These are phyloP conservation scores for Penicillium atrosanguineum DNA, from an alignment of 495 filamentous ascomycete species.

Conservation along the genomic window DNA sequence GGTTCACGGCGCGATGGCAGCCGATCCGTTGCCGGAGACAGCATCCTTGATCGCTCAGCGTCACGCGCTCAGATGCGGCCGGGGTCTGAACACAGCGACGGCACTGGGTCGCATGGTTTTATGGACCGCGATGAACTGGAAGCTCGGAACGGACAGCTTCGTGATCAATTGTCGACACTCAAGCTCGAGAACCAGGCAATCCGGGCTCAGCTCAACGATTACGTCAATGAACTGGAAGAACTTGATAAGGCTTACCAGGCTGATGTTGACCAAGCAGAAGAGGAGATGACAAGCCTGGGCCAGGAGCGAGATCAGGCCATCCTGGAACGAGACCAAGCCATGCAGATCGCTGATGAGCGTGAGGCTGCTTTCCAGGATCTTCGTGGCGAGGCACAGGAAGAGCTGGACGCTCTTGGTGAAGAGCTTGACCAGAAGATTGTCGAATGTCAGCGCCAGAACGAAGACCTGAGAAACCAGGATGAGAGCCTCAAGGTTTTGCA, in stretches of 20 bases:
- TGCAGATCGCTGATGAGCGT: conserved; percentile 73
- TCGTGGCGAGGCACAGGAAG: conserved; percentile 74
- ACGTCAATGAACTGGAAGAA: conserved; percentile 62
- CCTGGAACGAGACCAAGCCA: conserved; percentile 80
- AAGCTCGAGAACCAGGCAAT: conserved; percentile 83
- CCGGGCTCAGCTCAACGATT: conserved; percentile 68
- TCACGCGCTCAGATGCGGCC: conserved; percentile 77
- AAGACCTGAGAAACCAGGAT: conserved; percentile 48
- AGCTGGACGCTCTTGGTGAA: conserved; percentile 78
- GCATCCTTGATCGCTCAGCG: conserved; percentile 87
- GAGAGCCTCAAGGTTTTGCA: conserved; percentile 85
- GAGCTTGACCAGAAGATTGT: conserved; percentile 69
- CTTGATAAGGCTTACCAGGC: conserved; percentile 66
- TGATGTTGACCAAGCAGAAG: conserved; percentile 70
- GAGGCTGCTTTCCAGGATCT: conserved; percentile 78
- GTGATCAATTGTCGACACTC: conserved; percentile 80
- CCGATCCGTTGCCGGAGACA: conserved; percentile 75
- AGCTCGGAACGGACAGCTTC: conserved; percentile 73
- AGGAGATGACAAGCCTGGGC: conserved; percentile 79
- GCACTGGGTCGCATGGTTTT: conserved; percentile 74
- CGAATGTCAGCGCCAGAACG: conserved; percentile 70
- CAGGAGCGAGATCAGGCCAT: conserved; percentile 84
- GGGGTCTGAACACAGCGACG: conserved; percentile 68
- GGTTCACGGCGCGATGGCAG: conserved; percentile 65
- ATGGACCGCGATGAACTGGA: conserved; percentile 83